Conservation (phyloP, 2,329 filamentous ascomycete species). For the Sarocladiaceae sp. region DNA sequence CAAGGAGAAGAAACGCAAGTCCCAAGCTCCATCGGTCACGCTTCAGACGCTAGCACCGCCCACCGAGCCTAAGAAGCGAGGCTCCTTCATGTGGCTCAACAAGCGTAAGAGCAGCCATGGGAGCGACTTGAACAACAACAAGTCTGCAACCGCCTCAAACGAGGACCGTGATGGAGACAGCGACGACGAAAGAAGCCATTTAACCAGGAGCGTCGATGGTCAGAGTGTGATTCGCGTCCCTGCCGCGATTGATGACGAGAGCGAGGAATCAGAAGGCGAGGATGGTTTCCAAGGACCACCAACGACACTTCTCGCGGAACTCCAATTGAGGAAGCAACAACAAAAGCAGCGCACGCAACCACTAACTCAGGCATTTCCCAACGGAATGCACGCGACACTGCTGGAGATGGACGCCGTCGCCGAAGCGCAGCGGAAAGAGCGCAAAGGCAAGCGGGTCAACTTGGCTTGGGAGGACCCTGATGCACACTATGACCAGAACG, state of each 20-base stretch:
- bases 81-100: slow-evolving; percentile 45
- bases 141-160: slow-evolving; percentile 11
- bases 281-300: slow-evolving; percentile 65
- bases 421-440: slow-evolving; percentile 72
- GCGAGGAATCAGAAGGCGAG: slow-evolving; percentile 41
- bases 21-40: slow-evolving; percentile 24
- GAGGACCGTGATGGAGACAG: slow-evolving; percentile 12
- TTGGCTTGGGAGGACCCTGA: slow-evolving; percentile 83
- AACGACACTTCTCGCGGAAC: slow-evolving; percentile 86
- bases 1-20: slow-evolving; percentile 46
- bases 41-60: slow-evolving; percentile 18
- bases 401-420: slow-evolving; percentile 88
- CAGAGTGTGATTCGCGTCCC: slow-evolving; percentile 21
- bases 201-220: slow-evolving; percentile 19
- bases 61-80: slow-evolving; percentile 39
- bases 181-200: slow-evolving; percentile 12
- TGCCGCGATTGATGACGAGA: slow-evolving; percentile 25
- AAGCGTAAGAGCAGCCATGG: slow-evolving; percentile 30
- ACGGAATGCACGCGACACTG: slow-evolving; percentile 86
- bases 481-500: slow-evolving; percentile 37
- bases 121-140: slow-evolving; percentile 23
- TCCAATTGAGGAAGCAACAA: slow-evolving; percentile 86
- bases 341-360: slow-evolving; percentile 71
- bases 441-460: slow-evolving; percentile 72
- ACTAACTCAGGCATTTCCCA: slow-evolving; percentile 56